Evolutionary conservation across 768 basidiomycete genomes (phyloP), one percentile per base, ranked within the genome.

Genomic region (Amanita polypyramis): DNA sequence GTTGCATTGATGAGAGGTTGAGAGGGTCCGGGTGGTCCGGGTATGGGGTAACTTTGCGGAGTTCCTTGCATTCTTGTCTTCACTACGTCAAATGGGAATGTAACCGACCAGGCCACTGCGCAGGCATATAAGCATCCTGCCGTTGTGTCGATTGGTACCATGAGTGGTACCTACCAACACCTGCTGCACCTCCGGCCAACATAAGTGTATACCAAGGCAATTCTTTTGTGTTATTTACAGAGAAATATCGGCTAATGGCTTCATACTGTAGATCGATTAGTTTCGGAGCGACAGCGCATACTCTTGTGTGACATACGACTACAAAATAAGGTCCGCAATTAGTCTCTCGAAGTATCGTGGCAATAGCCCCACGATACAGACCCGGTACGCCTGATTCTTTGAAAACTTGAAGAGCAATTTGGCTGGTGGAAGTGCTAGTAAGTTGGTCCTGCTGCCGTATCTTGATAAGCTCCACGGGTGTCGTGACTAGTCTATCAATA

Each of bases 301-400:
- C 8, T 33, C 6, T 12, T 17, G 11, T 43, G 27, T 1, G n/a
- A 69, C 80, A 55, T 55, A 85, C 85, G 53, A 82, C 75, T 46
- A 74, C 68, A 60, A 95, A 96, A 63, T 96, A 95, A 2, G 84
- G 78, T 5, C 91, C 93, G 57, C 86, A 95, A 1, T 83, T 89
- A 8, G 73, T 67, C 61, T 95, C 92, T 30, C 93, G 68, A 32
- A 91, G 58, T 0, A 81, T 80, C 0, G 90, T 94, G 0, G 79
- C 75, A 1, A 73, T 67, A 42, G 85, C 65, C 0, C 93, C 93
- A 4, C 91, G 77, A 62, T 85, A 95, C 5, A 94, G 63, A 0
- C 84, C 88, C 40, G 66, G 60, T 12, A 86, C 15, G 0, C 88
- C 88, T 17, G 73, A 65, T 43, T 67, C 64, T 38, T 63, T 66